These are phyloP conservation scores for Rhodomyrtus psidioides DNA, from an alignment of 441 rosid species.

Conservation along the genomic window DNA sequence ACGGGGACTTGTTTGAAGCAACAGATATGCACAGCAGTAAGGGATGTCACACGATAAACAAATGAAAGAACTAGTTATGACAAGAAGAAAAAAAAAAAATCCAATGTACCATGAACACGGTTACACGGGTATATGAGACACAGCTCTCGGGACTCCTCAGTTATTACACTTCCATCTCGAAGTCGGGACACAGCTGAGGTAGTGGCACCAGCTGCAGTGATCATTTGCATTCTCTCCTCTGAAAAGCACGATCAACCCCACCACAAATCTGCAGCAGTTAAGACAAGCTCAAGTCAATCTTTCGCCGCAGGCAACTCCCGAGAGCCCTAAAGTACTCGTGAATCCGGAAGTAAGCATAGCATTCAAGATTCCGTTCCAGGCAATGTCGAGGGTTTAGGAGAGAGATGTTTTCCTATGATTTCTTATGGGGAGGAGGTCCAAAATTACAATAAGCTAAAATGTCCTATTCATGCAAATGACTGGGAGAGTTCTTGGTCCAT, in stretches of 20 bases:
- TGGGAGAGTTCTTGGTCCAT: background rate
- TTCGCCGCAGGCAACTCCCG: background rate
- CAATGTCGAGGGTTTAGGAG: background rate
- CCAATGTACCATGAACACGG: background rate
- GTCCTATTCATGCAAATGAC: background rate
- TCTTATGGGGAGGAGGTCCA: too few species aligned
- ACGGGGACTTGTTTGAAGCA: background rate
- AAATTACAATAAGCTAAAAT: background rate
- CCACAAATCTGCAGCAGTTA: background rate
- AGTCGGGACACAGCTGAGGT: conserved; percentile 3
- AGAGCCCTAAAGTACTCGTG: background rate
- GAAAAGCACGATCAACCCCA: background rate
- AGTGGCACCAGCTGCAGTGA: conserved; percentile 1
- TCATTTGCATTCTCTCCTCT: background rate
- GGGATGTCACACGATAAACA: background rate
- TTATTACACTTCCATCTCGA: background rate
- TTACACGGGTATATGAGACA: background rate
- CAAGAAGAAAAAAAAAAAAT: background rate
- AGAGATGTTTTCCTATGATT: background rate
- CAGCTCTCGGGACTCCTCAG: background rate
- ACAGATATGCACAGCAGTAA: background rate
- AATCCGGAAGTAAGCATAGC: background rate
- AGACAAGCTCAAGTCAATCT: background rate
- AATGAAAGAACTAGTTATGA: background rate
- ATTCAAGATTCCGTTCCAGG: background rate